Evolutionary conservation across 495 filamentous ascomycete species (phyloP), one percentile per base, ranked within the genome.

Genomic region (Tuber microsphaerosporum): DNA sequence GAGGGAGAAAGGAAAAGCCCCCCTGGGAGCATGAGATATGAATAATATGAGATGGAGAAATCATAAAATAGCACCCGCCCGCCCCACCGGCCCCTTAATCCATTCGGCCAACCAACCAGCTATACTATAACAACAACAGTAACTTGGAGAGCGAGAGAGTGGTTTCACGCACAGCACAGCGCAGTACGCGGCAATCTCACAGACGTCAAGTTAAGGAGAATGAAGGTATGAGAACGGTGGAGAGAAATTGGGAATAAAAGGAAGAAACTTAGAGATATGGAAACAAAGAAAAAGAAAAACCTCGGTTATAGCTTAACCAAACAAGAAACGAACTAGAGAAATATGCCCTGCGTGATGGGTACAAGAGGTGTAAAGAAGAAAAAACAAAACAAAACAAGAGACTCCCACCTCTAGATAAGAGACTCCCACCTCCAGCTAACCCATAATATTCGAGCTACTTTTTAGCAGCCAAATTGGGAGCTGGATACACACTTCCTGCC

Each of bases 351-450:
- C 5, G 56, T 61, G 56, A 31, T 61, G 56, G 56, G 56, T 31
- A 61, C 56, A 65, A 65, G 56, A 34, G 31, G 34, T 34, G 10
- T 39, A 20, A 44, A 19, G 46, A 69, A 48, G 71, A 61, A 16
- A 77, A 77, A 26, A 43, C 42, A 45, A 74, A 46, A 61, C 71
- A 65, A 77, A 74, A 77, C 71, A 72, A 79, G 75, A 61, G 75
- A 79, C 73, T 71, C 77, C 77, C 46, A 76, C 46, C 61, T 65
- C 70, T 51, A 79, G 70, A n/a, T n/a, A 72, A 79, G 75, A 61
- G 75, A 79, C 73, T 71, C 77, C 77, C 46, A 76, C 46, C 61
- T 65, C 70, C 69, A 79, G 70, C 74, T 51, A 73, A 72, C 70
- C 71, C 12, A 34, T 26, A 65, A 65, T 65, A 4, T 65, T 65